Conservation (phyloP, 768 basidiomycete species). For the Serendipita sp. region DNA sequence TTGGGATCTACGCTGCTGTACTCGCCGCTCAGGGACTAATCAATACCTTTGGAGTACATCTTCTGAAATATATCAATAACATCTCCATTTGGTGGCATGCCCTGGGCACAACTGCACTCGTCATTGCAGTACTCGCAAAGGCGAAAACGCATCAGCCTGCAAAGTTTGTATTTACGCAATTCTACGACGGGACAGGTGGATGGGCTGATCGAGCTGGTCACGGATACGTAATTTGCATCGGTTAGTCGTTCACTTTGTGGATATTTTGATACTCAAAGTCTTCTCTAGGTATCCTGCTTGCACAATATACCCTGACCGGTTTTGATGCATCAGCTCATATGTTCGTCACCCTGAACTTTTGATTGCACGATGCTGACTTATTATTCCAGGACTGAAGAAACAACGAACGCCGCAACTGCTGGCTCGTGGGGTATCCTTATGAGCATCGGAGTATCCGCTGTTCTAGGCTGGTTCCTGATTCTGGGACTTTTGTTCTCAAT, state of each 20-base stretch:
- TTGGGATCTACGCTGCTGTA: constrained; percentile 56
- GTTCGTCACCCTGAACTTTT: constrained; percentile 21
- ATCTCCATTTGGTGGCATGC: constrained; percentile 63
- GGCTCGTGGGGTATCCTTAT: constrained; percentile 53
- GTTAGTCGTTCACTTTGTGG: constrained; percentile 15
- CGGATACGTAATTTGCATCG: constrained; percentile 55
- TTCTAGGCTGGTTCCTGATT: constrained; percentile 63
- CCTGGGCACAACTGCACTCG: constrained; percentile 47
- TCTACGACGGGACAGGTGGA: constrained; percentile 59
- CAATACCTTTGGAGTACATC: constrained; percentile 57
- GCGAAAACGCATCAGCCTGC: constrained; percentile 56
- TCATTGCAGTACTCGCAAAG: constrained; percentile 51
- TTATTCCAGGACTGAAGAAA: constrained; percentile 61
- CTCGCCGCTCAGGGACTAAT: constrained; percentile 51
- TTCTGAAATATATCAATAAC: constrained; percentile 54
- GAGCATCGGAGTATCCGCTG: constrained; percentile 53
- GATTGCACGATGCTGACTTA: not conserved
- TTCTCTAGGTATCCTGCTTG: constrained; percentile 36
- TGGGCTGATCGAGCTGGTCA: constrained; percentile 55
- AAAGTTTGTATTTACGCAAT: constrained; percentile 51
- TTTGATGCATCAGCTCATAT: constrained; percentile 57
- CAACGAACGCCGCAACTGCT: constrained; percentile 37
- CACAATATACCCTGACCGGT: constrained; percentile 63
- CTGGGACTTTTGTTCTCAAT: constrained; percentile 61
- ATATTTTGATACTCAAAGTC: not conserved